These are phyloP conservation scores for Nitzschia sp. DNA, from an alignment of 108 stramenopile genomes.

Conservation along the genomic window DNA sequence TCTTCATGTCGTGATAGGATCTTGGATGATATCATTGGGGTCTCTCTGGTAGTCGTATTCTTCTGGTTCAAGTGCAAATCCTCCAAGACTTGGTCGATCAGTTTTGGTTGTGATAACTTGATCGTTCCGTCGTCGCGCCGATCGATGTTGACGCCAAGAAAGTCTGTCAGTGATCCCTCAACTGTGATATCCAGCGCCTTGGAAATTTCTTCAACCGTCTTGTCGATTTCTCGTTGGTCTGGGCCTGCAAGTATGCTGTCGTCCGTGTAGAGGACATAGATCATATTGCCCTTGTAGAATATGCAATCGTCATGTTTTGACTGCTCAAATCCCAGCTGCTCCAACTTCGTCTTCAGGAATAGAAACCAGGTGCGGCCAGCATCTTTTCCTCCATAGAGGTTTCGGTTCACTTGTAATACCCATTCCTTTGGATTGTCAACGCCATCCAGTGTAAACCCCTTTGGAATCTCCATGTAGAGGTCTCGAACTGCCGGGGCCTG, in stretches of 20 bases:
- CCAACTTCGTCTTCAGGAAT: constrained; percentile 31
- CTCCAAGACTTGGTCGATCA: constrained; percentile 43
- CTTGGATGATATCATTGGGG: constrained; percentile 7
- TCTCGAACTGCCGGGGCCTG: constrained; percentile 43
- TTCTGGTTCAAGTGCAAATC: constrained; percentile 1
- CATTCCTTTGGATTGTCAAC: constrained; percentile 6
- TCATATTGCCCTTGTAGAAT: constrained; percentile 42
- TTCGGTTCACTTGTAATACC: constrained; percentile 20
- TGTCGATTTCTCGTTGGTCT: constrained; percentile 23
- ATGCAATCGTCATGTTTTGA: constrained; percentile 51
- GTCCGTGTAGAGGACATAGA: constrained; percentile 52
- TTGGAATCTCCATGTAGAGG: constrained; percentile 53
- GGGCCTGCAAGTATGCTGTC: constrained; percentile 47
- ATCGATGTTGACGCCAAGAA: constrained; percentile 40
- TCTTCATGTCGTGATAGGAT: constrained; percentile 8
- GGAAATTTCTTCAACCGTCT: constrained; percentile 26
- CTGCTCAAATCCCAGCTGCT: constrained; percentile 34
- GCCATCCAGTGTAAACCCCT: constrained; percentile 32
- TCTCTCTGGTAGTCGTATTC: not conserved
- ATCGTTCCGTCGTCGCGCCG: constrained; percentile 27
- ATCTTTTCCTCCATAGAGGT: constrained; percentile 49
- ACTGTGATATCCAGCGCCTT: constrained; percentile 29
- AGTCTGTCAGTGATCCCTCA: constrained; percentile 54
- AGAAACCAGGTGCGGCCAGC: constrained; percentile 43
- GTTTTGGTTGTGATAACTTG: constrained; percentile 45